Conservation (phyloP, 2,329 filamentous ascomycete genomes). For the Dichotomopilus funicola region DNA sequence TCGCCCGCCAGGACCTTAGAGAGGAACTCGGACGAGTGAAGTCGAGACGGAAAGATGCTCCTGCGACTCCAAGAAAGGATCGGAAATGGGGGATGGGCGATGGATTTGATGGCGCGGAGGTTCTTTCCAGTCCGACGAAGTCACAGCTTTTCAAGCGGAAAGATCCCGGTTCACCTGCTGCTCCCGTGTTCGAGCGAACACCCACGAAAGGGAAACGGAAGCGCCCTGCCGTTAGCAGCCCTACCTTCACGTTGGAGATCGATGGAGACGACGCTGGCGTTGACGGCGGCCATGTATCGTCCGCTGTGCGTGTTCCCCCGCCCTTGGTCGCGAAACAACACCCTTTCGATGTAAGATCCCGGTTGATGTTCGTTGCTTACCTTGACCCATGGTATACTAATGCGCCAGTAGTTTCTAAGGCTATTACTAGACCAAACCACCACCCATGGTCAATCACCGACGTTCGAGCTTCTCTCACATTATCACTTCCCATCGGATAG, state of each 20-base stretch:
- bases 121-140: constrained; percentile 48
- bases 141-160: constrained; percentile 35
- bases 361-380: too few relatives aligned
- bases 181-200: constrained; percentile 45
- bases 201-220: constrained; percentile 69
- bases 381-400: constrained; percentile 14
- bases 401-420: constrained; percentile 47
- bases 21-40: constrained; percentile 48
- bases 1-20: constrained; percentile 63
- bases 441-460: constrained; percentile 49
- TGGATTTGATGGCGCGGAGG: constrained; percentile 67
- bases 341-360: constrained; percentile 39
- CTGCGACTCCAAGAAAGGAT: constrained; percentile 53
- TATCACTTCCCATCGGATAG: constrained; percentile 60
- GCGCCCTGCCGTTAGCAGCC: constrained; percentile 58
- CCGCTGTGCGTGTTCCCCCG: constrained; percentile 8
- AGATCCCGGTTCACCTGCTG: constrained; percentile 38
- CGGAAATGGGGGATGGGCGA: constrained; percentile 59
- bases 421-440: constrained; percentile 58
- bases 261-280: constrained; percentile 29
- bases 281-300: constrained; percentile 28
- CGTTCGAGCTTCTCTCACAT: constrained; percentile 61
- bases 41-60: constrained; percentile 38
- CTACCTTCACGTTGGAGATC: constrained; percentile 54
- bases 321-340: constrained; percentile 14